These are phyloP conservation scores for Macadamia integrifolia DNA, from an alignment of 164 flowering plant genomes.

Conservation along the genomic window DNA sequence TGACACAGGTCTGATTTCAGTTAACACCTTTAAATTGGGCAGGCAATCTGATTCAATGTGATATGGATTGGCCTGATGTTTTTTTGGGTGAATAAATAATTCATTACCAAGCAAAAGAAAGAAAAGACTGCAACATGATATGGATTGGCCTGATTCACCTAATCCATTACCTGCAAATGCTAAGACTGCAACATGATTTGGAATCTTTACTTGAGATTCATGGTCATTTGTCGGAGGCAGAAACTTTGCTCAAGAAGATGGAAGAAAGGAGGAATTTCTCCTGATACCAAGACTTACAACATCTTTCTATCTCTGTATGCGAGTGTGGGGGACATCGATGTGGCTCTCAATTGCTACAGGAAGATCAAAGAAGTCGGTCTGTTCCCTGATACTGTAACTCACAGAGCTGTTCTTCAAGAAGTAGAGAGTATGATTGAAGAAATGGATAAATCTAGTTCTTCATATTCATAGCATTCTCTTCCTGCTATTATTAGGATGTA, in stretches of 20 bases:
- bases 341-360: constrained; percentile 49
- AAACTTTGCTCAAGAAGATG: constrained; percentile 69
- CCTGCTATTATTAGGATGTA: constrained; percentile 71
- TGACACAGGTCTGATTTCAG: no score
- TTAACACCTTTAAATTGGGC: no score
- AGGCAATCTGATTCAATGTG: no score
- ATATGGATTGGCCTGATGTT: no score
- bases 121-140: no score
- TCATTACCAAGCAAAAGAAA: no score
- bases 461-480: constrained; percentile 64
- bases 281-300: constrained; percentile 84
- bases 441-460: constrained; percentile 39
- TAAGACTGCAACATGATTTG: no score
- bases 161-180: no score
- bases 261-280: constrained; percentile 59
- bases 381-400: constrained; percentile 61
- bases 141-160: no score
- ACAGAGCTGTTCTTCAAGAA: constrained; percentile 58
- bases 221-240: constrained; percentile 73
- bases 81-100: no score
- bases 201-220: constrained; percentile 62
- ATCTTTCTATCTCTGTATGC: constrained; percentile 73
- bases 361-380: constrained; percentile 75
- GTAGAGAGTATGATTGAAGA: constrained; percentile 62
- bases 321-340: constrained; percentile 52